Conservation (phyloP, 2,329 filamentous ascomycete species). For the Fusarium marasasianum region DNA sequence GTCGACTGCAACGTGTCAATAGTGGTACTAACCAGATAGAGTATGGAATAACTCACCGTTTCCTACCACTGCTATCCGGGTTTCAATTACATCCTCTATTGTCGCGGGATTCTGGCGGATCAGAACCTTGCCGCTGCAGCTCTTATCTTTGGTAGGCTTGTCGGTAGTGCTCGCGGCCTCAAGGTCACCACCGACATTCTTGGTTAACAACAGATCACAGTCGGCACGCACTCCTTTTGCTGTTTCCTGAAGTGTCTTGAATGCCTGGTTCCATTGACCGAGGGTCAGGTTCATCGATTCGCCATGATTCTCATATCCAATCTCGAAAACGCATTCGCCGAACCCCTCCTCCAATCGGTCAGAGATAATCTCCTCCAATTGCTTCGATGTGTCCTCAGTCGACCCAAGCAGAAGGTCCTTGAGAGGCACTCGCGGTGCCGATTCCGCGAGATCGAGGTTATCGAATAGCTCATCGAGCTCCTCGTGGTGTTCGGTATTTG, state of each 20-base stretch:
- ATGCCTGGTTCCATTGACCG: conserved; percentile 78
- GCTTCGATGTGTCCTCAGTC: conserved; percentile 67
- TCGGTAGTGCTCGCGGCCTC: conserved; percentile 70
- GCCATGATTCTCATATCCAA: conserved; percentile 90
- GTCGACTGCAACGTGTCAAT: conserved; percentile 70
- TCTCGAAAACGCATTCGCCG: conserved; percentile 89
- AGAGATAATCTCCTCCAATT: conserved; percentile 72
- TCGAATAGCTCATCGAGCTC: conserved; percentile 94
- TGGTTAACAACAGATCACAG: conserved; percentile 85
- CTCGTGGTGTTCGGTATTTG: conserved; percentile 67
- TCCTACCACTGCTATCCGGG: conserved; percentile 93
- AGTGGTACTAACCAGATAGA: not conserved
- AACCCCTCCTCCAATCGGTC: conserved; percentile 82
- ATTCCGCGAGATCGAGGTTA: conserved; percentile 82
- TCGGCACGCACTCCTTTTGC: conserved; percentile 75
- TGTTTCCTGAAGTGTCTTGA: conserved; percentile 71
- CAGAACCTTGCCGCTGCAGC: conserved; percentile 85
- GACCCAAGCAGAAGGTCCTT: conserved; percentile 78
- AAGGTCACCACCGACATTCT: conserved; percentile 81
- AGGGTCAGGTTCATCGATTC: conserved; percentile 82
- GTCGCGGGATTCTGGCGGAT: conserved; percentile 77
- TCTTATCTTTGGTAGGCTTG: conserved; percentile 72
- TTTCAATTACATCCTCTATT: conserved; percentile 92
- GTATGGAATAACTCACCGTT: conserved; percentile 68
- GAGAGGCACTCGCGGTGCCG: conserved; percentile 71